Base-by-base conservation (phyloP, 495 filamentous ascomycete genomes). In the Usnea hakonensis region DNA sequence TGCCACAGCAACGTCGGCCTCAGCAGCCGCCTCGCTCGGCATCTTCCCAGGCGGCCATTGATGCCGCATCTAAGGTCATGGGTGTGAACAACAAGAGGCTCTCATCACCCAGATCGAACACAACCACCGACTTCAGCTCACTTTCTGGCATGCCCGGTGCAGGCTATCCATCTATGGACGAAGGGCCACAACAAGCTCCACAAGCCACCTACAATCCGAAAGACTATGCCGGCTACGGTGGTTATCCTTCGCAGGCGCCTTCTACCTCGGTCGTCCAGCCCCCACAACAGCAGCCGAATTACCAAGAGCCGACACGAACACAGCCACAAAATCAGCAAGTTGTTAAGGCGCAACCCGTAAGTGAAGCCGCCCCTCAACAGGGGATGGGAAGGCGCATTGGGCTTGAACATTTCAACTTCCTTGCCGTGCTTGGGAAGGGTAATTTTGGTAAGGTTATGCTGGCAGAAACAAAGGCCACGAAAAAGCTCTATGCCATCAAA, bases 381-480 rank as follows among this genome's bases (percentile, higher is more conserved):
- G 87, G 87, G 38, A 83, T 83, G 19, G 89, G 88, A 52, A 75
- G 84, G 63, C 79, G 94, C 60, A 97, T 99, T 69, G 94, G 94
- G 36, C 79, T 99, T 53, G 94, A 97, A 73, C 91, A 97, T 73
- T 99, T 99, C 80, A 99, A 99, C 71, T 99, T 99, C 83, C 82
- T 99, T 65, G 94, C 94, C 61, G 94, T 99, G 66, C 86, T 99
- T 66, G 94, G 94, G 65, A 99, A 99, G 74, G 94, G 94, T 76
- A 99, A 99, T 73, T 99, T 99, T 71, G 94, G 94, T 74, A 99
- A 99, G 78, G 94, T 99, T 77, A 99, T 99, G 94, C 76, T 99
- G 68, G 94, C 94, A 10, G 94, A 99, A 76, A 96, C 94, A 6
- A 99, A 99, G 78, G 83, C 85, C 48, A 82, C 86, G 28, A 90